Base-by-base conservation (phyloP, 1,139 yeast genomes). In the Yamadazyma conglobata region DNA sequence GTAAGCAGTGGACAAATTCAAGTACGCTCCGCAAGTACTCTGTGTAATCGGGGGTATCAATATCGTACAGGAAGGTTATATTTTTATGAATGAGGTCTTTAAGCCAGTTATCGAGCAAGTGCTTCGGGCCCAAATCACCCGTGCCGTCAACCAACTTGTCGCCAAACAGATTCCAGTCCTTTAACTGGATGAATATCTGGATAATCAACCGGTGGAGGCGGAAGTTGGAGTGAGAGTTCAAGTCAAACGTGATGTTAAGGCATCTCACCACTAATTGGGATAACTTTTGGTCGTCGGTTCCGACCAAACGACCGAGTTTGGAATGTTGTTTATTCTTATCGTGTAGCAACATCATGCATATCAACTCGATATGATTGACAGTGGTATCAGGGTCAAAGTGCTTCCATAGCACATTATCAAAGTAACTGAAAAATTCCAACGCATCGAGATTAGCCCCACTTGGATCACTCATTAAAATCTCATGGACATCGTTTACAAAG, bases 321-420 rank as follows among this genome's bases (percentile, higher is more conserved):
- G n/a, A n/a, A n/a, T n/a, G n/a, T n/a, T n/a, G n/a, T n/a, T n/a
- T 10, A 8, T 31, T 34, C 10, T 25, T 10, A 13, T 44, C 44
- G 18, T 31, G 42, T 9, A 40, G 32, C 4, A 33, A 35, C 10
- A 47, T 28, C 12, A 45, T 35, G 8, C 59, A 53, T 10, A 69
- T 47, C 30, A 64, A 48, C 30, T 61, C 58, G 4, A 70, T 50
- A 40, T 72, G 77, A 15, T 51, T 58, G 22, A 54, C 47, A 2
- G 69, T 53, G 5, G 58, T 52, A 32, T 69, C 70, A 10, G 48
- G 53, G 28, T 58, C 58, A 35, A 69, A 68, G 26, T 48, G 42
- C 4, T 53, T 54, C 77, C 76, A 72, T 9, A 69, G 50, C 23
- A 59, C 52, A 15, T 46, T 34, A 14, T 46, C 37, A 12, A 31